A percentile compares a stretch with the other conserved stretches of the same genome.
Conservation (phyloP, 495 filamentous ascomycete genomes). For the Acidiella bohemica region DNA sequence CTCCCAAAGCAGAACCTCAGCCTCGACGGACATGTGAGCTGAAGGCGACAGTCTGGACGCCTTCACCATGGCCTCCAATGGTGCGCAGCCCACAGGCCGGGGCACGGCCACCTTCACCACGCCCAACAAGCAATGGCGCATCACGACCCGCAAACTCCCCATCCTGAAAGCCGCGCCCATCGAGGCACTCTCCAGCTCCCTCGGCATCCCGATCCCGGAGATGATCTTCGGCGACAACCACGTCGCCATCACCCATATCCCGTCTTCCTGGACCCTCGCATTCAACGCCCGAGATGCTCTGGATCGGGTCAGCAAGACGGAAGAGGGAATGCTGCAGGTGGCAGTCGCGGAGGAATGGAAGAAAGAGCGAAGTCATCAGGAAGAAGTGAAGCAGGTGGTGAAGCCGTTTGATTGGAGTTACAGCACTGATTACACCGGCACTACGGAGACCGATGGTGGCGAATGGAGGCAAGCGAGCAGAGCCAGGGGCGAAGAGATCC, state of each 20-base stretch:
- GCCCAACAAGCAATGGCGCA: constrained; percentile 27
- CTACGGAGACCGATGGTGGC: constrained; percentile 23
- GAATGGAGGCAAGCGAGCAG: constrained; percentile 7
- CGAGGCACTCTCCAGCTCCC: constrained; percentile 61
- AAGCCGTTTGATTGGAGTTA: constrained; percentile 98
- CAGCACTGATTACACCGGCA: constrained; percentile 71
- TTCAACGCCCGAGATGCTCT: constrained; percentile 83
- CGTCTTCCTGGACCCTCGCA: constrained; percentile 54
- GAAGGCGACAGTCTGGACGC: too few relatives aligned
- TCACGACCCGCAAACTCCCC: constrained; percentile 71
- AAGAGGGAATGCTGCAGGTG: constrained; percentile 74
- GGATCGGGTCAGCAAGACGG: constrained; percentile 87
- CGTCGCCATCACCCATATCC: constrained; percentile 54
- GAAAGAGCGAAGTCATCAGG: constrained; percentile 61
- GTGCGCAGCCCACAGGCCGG: not conserved
- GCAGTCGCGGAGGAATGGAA: constrained; percentile 88
- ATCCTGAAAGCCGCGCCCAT: constrained; percentile 87
- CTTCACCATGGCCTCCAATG: not conserved
- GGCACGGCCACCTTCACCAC: constrained; percentile 30
- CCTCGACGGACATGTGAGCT: too few relatives aligned
- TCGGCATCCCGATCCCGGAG: constrained; percentile 80
- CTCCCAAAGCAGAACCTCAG: too few relatives aligned
- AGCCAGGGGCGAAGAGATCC: constrained; percentile 40
- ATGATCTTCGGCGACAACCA: constrained; percentile 99
- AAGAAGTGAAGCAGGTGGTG: constrained; percentile 83